Conservation (phyloP, 2,329 filamentous ascomycete genomes). For the Monascus ruber region DNA sequence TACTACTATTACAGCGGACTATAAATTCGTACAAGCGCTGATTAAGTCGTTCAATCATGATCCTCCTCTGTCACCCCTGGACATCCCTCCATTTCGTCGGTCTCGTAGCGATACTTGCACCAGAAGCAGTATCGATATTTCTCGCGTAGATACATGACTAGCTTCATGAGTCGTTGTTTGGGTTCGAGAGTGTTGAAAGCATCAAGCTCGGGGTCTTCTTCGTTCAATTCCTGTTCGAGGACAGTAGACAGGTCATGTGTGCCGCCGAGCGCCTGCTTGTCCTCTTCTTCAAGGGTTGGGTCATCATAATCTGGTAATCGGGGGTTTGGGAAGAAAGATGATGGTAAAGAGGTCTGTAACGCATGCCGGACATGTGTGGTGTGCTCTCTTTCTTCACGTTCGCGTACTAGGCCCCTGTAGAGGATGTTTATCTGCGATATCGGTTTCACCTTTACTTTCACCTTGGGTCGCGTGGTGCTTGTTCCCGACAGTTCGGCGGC, state of each 20-base stretch:
- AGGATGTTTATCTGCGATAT: slow-evolving; percentile 62
- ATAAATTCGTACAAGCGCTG: background rate
- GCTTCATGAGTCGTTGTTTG: slow-evolving; percentile 52
- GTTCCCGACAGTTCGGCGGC: background rate
- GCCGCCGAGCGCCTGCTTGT: slow-evolving; percentile 55
- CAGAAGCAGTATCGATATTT: slow-evolving; percentile 83
- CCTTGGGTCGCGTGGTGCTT: background rate
- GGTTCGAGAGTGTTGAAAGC: slow-evolving; percentile 62
- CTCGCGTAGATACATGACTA: slow-evolving; percentile 60
- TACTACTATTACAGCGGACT: background rate
- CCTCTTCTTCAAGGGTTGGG: slow-evolving; percentile 59
- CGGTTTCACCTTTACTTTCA: slow-evolving; percentile 30
- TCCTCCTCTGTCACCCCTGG: slow-evolving; percentile 82
- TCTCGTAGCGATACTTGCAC: slow-evolving; percentile 75
- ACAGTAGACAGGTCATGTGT: slow-evolving; percentile 26
- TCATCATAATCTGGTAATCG: slow-evolving; percentile 57
- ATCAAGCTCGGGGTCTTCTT: slow-evolving; percentile 69
- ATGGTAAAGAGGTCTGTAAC: slow-evolving; percentile 21
- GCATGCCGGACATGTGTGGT: slow-evolving; percentile 19
- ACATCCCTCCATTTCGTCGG: slow-evolving; percentile 70
- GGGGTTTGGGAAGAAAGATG: slow-evolving; percentile 23
- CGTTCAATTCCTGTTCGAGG: slow-evolving; percentile 47
- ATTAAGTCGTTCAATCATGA: slow-evolving; percentile 41
- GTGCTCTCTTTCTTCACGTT: slow-evolving; percentile 50
- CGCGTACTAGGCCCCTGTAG: slow-evolving; percentile 63